Percentiles rank a stretch among this genome's conserved stretches.
Conservation (phyloP, 768 basidiomycete species). For the Boletus barrowsii region DNA sequence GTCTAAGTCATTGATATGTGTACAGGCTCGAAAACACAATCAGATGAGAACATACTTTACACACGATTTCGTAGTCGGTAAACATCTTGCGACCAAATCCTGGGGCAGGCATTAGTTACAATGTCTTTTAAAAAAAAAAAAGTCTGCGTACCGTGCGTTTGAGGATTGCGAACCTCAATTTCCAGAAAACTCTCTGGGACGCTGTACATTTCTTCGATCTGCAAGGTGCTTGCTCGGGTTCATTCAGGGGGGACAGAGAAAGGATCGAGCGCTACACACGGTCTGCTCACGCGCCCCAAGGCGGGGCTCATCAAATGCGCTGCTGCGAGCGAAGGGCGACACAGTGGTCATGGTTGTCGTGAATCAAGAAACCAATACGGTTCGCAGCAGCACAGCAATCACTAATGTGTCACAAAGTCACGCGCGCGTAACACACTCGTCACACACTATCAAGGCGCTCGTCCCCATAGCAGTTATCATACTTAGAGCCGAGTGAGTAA, state of each 20-base stretch:
- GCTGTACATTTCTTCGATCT: slow-evolving; percentile 99
- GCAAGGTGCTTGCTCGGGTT: slow-evolving; percentile 34
- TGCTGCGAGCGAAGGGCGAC: slow-evolving; percentile 65
- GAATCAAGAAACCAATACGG: slow-evolving; percentile 15
- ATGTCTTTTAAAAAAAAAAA: neutral
- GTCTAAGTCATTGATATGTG: slow-evolving; percentile 50
- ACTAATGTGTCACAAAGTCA: slow-evolving; percentile 20
- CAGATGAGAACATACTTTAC: slow-evolving; percentile 59
- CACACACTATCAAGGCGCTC: slow-evolving; percentile 20
- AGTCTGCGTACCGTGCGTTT: slow-evolving; percentile 75
- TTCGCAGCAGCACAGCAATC: slow-evolving; percentile 23
- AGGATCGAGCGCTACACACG: slow-evolving; percentile 32
- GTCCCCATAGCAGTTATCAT: too few species aligned
- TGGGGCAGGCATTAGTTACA: neutral
- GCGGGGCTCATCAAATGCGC: slow-evolving; percentile 52
- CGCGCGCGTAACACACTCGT: slow-evolving; percentile 19
- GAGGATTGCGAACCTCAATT: slow-evolving; percentile 95
- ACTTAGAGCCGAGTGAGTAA: too few species aligned
- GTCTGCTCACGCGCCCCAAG: slow-evolving; percentile 54
- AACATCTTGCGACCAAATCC: slow-evolving; percentile 99
- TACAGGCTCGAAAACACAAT: slow-evolving; percentile 2
- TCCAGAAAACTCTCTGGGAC: slow-evolving; percentile 96
- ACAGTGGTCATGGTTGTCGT: slow-evolving; percentile 32
- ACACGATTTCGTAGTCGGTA: slow-evolving; percentile 98
- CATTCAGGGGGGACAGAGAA: slow-evolving; percentile 21